Evolutionary conservation across 305 asterid species (phyloP).

Genomic region (Ajuga reptans): DNA sequence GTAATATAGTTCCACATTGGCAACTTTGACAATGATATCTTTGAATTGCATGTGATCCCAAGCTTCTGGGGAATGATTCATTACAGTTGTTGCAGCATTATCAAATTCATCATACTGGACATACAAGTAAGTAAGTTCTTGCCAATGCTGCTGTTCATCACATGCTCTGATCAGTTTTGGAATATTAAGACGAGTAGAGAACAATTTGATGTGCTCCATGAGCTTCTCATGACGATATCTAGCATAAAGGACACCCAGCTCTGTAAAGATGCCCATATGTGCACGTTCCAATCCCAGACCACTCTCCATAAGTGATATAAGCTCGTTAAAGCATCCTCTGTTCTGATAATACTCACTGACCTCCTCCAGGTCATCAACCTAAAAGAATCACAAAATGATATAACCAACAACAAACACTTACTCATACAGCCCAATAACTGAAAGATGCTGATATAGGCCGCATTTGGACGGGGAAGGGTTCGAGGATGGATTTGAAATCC

Average conservation of each 20-base stretch:
- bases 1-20: slow-evolving; percentile 94
- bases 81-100: slow-evolving; percentile 98
- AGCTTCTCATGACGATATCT: slow-evolving; percentile 98
- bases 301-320: slow-evolving; percentile 97
- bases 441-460: not conserved
- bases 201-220: slow-evolving; percentile 96
- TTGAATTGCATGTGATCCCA: slow-evolving; percentile 99
- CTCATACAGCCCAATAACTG: not conserved
- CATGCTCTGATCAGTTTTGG: slow-evolving; percentile 98
- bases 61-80: slow-evolving; percentile 99
- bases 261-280: slow-evolving; percentile 99
- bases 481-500: too few species aligned
- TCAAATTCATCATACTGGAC: slow-evolving; percentile 96
- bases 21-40: slow-evolving; percentile 91
- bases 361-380: slow-evolving; percentile 99
- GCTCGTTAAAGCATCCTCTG: slow-evolving; percentile 96
- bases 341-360: slow-evolving; percentile 96
- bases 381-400: slow-evolving; percentile 19
- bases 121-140: slow-evolving; percentile 87
- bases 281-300: slow-evolving; percentile 99
- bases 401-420: not conserved
- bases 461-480: too few species aligned
- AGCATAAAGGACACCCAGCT: slow-evolving; percentile 94
- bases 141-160: slow-evolving; percentile 99
- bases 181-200: slow-evolving; percentile 88